A percentile compares a stretch with the other conserved stretches of the same genome.
Conservation (phyloP, 768 basidiomycete genomes). For the Leccinum pellstonianum region DNA sequence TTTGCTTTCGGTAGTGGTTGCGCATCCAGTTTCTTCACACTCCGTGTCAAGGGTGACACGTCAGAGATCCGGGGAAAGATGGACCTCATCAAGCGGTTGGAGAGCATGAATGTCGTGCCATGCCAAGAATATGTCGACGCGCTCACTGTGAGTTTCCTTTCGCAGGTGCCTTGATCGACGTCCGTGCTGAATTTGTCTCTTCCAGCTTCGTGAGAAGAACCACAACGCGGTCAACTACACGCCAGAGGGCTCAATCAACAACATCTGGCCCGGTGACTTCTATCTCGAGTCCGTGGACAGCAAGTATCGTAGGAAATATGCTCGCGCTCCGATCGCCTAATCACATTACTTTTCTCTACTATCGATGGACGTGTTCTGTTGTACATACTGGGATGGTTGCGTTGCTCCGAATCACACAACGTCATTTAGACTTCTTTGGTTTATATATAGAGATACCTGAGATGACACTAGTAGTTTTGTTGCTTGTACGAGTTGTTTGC, state of each 20-base stretch:
- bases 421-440: too few relatives aligned
- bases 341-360: slow-evolving; percentile 2
- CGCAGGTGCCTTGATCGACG: neutral
- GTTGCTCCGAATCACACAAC: too few relatives aligned
- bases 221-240: slow-evolving; percentile 86
- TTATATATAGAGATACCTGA: slow-evolving; percentile 1
- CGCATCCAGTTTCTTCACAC: slow-evolving; percentile 91
- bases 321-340: slow-evolving; percentile 38
- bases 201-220: slow-evolving; percentile 91
- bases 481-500: slow-evolving; percentile 16
- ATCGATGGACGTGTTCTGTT: neutral
- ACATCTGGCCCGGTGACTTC: slow-evolving; percentile 93
- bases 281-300: slow-evolving; percentile 89
- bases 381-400: too few relatives aligned
- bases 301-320: slow-evolving; percentile 91
- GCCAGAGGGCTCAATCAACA: slow-evolving; percentile 82
- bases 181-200: neutral
- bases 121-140: slow-evolving; percentile 91
- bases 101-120: slow-evolving; percentile 85
- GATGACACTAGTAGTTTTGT: neutral
- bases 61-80: slow-evolving; percentile 77
- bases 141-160: slow-evolving; percentile 50
- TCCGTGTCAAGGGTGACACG: slow-evolving; percentile 86
- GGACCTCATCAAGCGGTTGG: slow-evolving; percentile 74
- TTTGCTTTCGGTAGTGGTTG: slow-evolving; percentile 98